Evolutionary conservation across 805 yeast genomes (phyloP).

Genomic region (Candida sphagnicola): DNA sequence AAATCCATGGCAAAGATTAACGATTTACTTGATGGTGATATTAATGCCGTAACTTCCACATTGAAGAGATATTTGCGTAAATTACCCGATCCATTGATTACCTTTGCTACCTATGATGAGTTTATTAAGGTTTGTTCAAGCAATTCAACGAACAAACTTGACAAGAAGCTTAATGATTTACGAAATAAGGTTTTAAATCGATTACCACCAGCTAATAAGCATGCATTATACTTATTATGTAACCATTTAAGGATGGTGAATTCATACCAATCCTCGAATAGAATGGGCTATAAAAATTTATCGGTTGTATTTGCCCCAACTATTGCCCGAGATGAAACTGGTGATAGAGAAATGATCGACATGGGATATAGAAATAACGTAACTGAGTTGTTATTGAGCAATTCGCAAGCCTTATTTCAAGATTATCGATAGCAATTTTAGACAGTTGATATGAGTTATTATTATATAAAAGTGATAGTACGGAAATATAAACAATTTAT

Average conservation of each 20-base stretch:
- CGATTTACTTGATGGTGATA: slow-evolving; percentile 56
- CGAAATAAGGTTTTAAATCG: slow-evolving; percentile 36
- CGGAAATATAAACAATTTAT: too few relatives aligned
- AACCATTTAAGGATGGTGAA: slow-evolving; percentile 65
- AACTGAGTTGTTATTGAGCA: slow-evolving; percentile 64
- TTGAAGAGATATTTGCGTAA: slow-evolving; percentile 83
- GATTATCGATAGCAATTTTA: slow-evolving; percentile 9
- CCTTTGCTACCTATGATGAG: slow-evolving; percentile 62
- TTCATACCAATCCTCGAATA: slow-evolving; percentile 49
- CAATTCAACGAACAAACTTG: slow-evolving; percentile 16
- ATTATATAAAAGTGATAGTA: background rate
- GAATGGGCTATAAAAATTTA: slow-evolving; percentile 80
- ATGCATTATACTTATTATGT: slow-evolving; percentile 52
- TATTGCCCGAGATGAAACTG: slow-evolving; percentile 69
- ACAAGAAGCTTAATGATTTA: slow-evolving; percentile 40
- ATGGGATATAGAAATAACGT: slow-evolving; percentile 76
- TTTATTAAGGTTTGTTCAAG: slow-evolving; percentile 52
- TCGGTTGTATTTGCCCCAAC: slow-evolving; percentile 96
- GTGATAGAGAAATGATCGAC: slow-evolving; percentile 80
- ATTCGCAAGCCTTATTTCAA: slow-evolving; percentile 39
- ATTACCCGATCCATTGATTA: slow-evolving; percentile 80
- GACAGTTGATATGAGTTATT: background rate
- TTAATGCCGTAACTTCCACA: slow-evolving; percentile 82
- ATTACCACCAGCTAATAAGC: slow-evolving; percentile 67
- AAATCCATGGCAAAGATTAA: slow-evolving; percentile 25